These are phyloP conservation scores for Blastobotrys ciferrii DNA, from an alignment of 1,139 yeast genomes.

Conservation along the genomic window DNA sequence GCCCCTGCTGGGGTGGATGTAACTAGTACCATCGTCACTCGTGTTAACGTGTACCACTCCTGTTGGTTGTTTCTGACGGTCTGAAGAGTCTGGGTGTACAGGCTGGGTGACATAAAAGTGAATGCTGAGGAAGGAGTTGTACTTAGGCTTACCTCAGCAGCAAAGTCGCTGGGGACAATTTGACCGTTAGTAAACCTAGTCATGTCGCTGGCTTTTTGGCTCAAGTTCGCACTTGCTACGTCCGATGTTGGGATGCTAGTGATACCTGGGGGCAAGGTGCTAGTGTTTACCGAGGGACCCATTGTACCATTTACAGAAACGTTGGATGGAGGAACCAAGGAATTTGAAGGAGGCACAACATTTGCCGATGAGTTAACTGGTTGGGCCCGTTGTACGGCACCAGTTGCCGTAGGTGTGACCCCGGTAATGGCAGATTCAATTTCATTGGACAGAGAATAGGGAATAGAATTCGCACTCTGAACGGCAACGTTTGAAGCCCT, in stretches of 20 bases:
- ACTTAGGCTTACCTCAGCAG: neutral
- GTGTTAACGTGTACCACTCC: constrained; percentile 11
- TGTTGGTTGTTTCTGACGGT: constrained; percentile 7
- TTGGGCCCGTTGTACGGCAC: neutral
- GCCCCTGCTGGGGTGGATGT: constrained; percentile 14
- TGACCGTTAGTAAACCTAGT: constrained; percentile 3
- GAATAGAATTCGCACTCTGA: neutral
- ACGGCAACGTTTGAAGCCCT: neutral
- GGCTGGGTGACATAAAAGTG: constrained; percentile 10
- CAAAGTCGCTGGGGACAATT: constrained; percentile 1
- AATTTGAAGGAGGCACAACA: neutral
- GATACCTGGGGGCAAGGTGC: neutral
- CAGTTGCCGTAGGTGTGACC: neutral
- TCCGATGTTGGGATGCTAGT: neutral
- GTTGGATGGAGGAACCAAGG: neutral
- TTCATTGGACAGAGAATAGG: neutral
- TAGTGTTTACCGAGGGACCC: neutral
- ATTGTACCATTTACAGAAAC: too few species aligned
- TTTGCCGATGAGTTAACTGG: neutral
- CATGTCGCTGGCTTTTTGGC: neutral
- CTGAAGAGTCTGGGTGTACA: neutral
- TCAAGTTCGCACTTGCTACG: neutral
- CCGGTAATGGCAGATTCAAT: neutral
- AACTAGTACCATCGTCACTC: constrained; percentile 12
- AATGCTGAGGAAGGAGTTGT: constrained; percentile 12